Evolutionary conservation across 192 early-diverging fungal species (phyloP), one percentile per base, ranked within the genome.

Genomic region (Podila horticola): DNA sequence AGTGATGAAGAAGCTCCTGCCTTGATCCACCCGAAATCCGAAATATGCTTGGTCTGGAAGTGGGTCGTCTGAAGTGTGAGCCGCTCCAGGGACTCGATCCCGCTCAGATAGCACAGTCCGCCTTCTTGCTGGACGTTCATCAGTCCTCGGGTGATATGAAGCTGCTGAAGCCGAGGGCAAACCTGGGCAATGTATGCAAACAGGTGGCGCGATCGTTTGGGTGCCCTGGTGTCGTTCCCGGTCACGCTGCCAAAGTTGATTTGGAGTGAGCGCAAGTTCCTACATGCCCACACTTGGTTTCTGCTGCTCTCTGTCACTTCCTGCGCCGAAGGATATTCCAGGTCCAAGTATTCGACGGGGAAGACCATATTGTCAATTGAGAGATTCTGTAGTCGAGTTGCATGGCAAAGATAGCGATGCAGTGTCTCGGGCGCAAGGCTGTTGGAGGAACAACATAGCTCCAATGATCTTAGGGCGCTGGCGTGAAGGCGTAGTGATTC

Each of bases 341-440:
- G 24, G 34, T 71, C 69, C 61, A 71, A 41, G 50, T 71, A 71
- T 36, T 71, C 69, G 12, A 62, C 62, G 36, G 69, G 69, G 69
- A 48, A 71, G 4, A 63, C 4, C 60, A 71, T 63, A 10, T 55
- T 63, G 61, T 71, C 33, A 20, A 29, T 71, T 33, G 58, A 51
- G 31, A 71, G 50, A 19, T 64, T 48, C n/a, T 62, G 69, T 10
- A 71, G 50, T n/a, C 55, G 69, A 22, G 69, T 61, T 19, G 69
- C 49, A 20, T 50, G 24, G 49, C 69, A 71, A 20, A 71, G 69
- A 59, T 71, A 71, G 26, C 63, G 61, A 31, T 71, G 69, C 33
- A 71, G n/a, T 6, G 69, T 38, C 69, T 63, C n/a, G 7, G 69
- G 61, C 7, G 61, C 45, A 8, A 71, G 9, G 11, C 31, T 17